These are phyloP conservation scores for Zopfia rhizophila DNA, from an alignment of 2,329 filamentous ascomycete species.

Conservation along the genomic window DNA sequence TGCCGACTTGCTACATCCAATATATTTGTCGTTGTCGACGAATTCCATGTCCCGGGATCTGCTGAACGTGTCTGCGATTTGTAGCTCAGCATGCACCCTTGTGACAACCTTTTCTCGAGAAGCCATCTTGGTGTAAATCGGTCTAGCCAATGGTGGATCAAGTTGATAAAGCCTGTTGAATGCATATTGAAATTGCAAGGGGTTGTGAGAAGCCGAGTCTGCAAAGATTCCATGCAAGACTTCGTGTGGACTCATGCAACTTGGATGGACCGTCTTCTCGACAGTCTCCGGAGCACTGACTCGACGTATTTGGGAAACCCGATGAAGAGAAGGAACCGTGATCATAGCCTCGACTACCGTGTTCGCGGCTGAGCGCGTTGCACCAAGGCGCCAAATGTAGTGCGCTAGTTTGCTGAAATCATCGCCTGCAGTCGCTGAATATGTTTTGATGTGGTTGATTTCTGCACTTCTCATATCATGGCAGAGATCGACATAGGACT, in stretches of 20 bases:
- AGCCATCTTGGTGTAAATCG: slow-evolving; percentile 2
- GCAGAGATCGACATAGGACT: slow-evolving; percentile 8
- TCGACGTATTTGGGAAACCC: slow-evolving; percentile 3
- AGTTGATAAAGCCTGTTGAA: slow-evolving; percentile 8
- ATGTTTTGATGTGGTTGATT: slow-evolving; percentile 8
- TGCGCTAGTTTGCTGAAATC: slow-evolving; percentile 11
- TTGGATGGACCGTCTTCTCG: slow-evolving; percentile 10
- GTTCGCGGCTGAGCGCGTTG: slow-evolving; percentile 6
- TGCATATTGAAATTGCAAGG: slow-evolving; percentile 1
- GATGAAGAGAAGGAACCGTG: slow-evolving; percentile 12
- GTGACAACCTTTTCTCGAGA: slow-evolving; percentile 2
- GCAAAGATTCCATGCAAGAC: slow-evolving; percentile 13
- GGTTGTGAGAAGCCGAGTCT: slow-evolving; percentile 8
- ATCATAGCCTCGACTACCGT: slow-evolving; percentile 10
- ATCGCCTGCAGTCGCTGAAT: slow-evolving; percentile 2
- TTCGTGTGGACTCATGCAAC: slow-evolving; percentile 14
- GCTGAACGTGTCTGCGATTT: slow-evolving; percentile 14
- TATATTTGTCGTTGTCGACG: slow-evolving; percentile 13
- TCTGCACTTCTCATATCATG: slow-evolving; percentile 14
- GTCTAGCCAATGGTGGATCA: slow-evolving; percentile 4
- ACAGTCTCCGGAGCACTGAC: slow-evolving; percentile 5
- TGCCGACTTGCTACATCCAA: slow-evolving; percentile 18
- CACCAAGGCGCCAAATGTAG: slow-evolving; percentile 13
- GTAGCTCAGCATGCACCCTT: slow-evolving; percentile 14
- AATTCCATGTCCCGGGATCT: slow-evolving; percentile 9